A percentile compares a stretch with the other conserved stretches of the same genome.
phyloP scores from a whole-genome alignment of 2,329 filamentous ascomycete genomes.

The Metarhizium album region DNA sequence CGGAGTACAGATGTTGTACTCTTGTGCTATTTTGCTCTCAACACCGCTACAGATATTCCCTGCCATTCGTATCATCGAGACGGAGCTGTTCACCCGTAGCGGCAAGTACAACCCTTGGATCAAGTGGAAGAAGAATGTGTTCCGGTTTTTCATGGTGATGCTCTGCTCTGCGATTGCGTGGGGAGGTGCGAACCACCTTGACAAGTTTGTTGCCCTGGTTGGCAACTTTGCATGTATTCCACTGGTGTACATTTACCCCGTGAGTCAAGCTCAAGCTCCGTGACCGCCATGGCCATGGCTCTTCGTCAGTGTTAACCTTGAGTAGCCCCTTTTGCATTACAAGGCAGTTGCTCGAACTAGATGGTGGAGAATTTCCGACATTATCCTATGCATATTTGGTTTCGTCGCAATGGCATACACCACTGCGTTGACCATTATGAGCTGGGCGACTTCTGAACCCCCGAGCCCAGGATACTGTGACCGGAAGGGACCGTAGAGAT shows the following conservation, averaged over 20 bases:
- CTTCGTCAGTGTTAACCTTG: neutral
- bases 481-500: conserved; percentile 16
- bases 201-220: conserved; percentile 94
- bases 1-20: conserved; percentile 91
- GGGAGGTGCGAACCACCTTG: conserved; percentile 83
- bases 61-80: conserved; percentile 91
- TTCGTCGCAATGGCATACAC: conserved; percentile 86
- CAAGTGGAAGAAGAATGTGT: conserved; percentile 99
- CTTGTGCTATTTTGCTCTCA: conserved; percentile 89
- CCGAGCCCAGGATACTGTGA: conserved; percentile 45
- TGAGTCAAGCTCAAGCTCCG: conserved; percentile 39
- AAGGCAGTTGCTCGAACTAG: conserved; percentile 62
- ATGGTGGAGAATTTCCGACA: conserved; percentile 60
- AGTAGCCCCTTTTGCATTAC: conserved; percentile 80
- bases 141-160: conserved; percentile 86
- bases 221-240: conserved; percentile 98
- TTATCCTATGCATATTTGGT: conserved; percentile 71
- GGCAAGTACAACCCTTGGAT: conserved; percentile 98
- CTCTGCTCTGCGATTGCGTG: conserved; percentile 81
- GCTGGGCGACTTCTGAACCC: conserved; percentile 60
- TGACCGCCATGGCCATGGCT: neutral
- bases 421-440: conserved; percentile 73
- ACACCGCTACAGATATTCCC: conserved; percentile 96
- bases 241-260: conserved; percentile 93
- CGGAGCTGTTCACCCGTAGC: conserved; percentile 83